phyloP scores from a whole-genome alignment of 1,284 basidiomycete genomes.

The Fomitopsis betulina region DNA sequence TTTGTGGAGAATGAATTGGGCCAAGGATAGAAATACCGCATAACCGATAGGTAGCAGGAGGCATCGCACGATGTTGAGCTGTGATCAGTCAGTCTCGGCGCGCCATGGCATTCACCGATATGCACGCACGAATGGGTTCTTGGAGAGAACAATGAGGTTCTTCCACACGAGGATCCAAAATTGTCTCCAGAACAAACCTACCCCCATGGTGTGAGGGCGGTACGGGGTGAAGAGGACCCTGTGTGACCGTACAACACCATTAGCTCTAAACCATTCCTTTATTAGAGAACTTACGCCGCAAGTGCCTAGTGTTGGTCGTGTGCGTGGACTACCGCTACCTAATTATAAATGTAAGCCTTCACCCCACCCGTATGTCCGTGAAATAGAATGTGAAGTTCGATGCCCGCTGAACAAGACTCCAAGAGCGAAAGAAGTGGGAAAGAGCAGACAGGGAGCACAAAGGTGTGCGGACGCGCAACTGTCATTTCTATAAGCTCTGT shows the following conservation, averaged over 20 bases:
- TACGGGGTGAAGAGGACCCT: neutral
- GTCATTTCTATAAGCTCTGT: neutral
- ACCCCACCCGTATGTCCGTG: neutral
- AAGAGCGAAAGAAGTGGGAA: neutral
- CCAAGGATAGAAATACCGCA: slow-evolving; percentile 62
- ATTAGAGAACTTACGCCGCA: neutral
- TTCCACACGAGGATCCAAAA: slow-evolving; percentile 62
- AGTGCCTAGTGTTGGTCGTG: neutral
- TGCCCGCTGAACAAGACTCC: neutral
- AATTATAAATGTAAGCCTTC: neutral
- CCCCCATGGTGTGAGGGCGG: neutral
- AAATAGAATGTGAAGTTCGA: neutral
- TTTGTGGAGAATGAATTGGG: slow-evolving; percentile 51
- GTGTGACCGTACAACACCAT: neutral
- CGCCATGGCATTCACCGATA: slow-evolving; percentile 6
- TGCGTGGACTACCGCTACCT: neutral
- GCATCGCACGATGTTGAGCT: slow-evolving; percentile 65
- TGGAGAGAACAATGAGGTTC: slow-evolving; percentile 71
- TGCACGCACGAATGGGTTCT: slow-evolving; percentile 53
- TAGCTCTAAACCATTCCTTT: neutral
- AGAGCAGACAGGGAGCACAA: neutral
- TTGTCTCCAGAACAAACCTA: slow-evolving; percentile 51
- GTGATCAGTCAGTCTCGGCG: slow-evolving; percentile 1
- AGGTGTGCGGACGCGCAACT: neutral
- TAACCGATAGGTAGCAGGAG: slow-evolving; percentile 67